Evolutionary conservation across 2,329 filamentous ascomycete species (phyloP), one percentile per base, ranked within the genome.

Genomic region (Microdochium trichocladiopsis): DNA sequence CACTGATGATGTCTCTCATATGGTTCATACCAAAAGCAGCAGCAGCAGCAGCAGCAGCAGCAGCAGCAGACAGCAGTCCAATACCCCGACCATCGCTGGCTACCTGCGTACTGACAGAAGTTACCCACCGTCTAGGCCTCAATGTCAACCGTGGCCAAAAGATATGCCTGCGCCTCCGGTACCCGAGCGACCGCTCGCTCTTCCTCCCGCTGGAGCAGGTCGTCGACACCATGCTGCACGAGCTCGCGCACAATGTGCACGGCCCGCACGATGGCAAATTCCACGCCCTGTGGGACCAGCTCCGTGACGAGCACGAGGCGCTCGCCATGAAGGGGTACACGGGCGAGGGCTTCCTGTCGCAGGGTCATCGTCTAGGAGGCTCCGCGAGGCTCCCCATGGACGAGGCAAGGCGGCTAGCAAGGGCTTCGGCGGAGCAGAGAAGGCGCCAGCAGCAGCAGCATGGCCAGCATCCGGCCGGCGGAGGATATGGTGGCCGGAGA

Each of bases 161-260:
- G 64, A 95, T 97, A 58, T 87, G 89, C 57, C 75, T 97, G 22
- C 84, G 93, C 45, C 73, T 97, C 53, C 85, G 93, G 52, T 86
- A 94, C 67, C 75, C 88, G 5, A 76, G 80, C 60, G 89, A 95
- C 65, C 77, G 80, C 10, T 82, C 75, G 37, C 84, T 90, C 60
- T 97, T 97, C 62, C 69, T 96, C 21, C 85, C 88, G 1, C 72
- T 92, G 53, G 90, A 96, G 63, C 76, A 88, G 57, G 79, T 96
- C 8, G 77, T 90, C 45, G 91, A 96, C 67, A 97, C 93, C 0
- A 88, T 97, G 84, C 82, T 97, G 21, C 93, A 97, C 66, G 93
- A 97, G 74, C 80, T 97, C 2, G 86, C 83, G n/a, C 93, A 97
- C 63, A 96, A 88, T 58, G 80, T 90, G 11, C 84, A 87, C 67